phyloP scores from a whole-genome alignment of 2,329 filamentous ascomycete species.

The Monosporascus sp. region DNA sequence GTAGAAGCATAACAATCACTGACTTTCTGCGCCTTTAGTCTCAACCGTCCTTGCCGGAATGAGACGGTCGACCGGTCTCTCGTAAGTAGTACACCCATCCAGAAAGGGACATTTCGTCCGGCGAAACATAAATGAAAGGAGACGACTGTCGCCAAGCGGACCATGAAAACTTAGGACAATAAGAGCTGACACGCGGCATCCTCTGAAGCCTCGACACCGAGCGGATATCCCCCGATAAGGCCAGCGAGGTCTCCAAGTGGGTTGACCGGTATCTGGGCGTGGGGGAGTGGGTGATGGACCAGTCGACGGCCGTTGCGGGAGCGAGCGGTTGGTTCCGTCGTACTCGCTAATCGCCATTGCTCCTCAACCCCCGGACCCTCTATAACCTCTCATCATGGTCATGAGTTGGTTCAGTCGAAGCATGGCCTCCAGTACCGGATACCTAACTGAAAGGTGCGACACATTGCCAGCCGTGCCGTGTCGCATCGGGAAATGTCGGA shows the following conservation, averaged over 20 bases:
- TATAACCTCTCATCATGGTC: background rate
- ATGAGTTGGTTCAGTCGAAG: conserved; percentile 2
- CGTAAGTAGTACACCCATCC: conserved; percentile 59
- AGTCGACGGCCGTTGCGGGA: conserved; percentile 86
- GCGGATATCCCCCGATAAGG: conserved; percentile 72
- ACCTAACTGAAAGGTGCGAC: background rate
- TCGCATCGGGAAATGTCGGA: background rate
- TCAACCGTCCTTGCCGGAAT: conserved; percentile 95
- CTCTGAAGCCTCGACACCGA: conserved; percentile 81
- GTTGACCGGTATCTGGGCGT: conserved; percentile 89
- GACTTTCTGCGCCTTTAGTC: conserved; percentile 46
- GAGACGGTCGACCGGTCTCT: conserved; percentile 94
- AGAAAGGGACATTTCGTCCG: no score
- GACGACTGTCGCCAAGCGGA: background rate
- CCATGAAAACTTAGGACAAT: background rate
- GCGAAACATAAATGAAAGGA: background rate
- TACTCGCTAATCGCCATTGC: conserved; percentile 55
- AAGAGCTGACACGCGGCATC: conserved; percentile 42
- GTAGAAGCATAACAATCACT: conserved; percentile 13
- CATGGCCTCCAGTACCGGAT: background rate
- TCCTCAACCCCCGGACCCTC: conserved; percentile 4
- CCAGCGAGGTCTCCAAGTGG: conserved; percentile 79
- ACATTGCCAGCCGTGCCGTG: no score
- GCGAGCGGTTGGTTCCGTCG: conserved; percentile 88
- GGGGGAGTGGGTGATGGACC: conserved; percentile 97